A percentile compares a stretch with the other conserved stretches of the same genome.
phyloP scores from a whole-genome alignment of 148 eudicot genomes.

The Fagopyrum esculentum region DNA sequence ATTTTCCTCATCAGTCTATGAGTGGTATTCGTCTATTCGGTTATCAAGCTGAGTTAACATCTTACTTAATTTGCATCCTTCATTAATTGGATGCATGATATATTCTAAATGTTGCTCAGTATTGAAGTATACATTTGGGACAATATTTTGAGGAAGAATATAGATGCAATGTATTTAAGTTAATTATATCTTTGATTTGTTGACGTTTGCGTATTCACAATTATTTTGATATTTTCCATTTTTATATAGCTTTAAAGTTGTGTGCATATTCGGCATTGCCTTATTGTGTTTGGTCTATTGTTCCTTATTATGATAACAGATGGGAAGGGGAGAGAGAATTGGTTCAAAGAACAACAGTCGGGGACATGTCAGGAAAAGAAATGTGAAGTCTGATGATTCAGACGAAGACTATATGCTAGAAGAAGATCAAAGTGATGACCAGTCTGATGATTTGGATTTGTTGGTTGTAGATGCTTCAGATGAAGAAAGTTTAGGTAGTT shows the following conservation, averaged over 20 bases:
- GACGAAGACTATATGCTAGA: conserved; percentile 85
- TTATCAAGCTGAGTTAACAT: not conserved
- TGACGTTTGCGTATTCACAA: not conserved
- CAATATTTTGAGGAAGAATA: not conserved
- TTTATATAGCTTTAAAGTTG: not conserved
- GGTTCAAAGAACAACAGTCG: conserved; percentile 29
- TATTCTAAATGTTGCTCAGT: not conserved
- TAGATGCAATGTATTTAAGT: not conserved
- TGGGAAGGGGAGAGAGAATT: conserved; percentile 55
- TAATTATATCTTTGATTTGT: not conserved
- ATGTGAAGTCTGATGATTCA: conserved; percentile 64
- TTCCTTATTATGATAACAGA: conserved; percentile 25
- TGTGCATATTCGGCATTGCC: not conserved
- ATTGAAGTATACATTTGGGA: not conserved
- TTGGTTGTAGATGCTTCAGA: conserved; percentile 69
- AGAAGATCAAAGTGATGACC: conserved; percentile 54
- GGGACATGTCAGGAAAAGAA: conserved; percentile 26
- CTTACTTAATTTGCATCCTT: not conserved
- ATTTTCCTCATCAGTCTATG: not conserved
- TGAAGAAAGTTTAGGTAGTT: conserved; percentile 42
- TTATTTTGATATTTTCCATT: not conserved
- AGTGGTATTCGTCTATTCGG: not conserved
- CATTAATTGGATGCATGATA: not conserved
- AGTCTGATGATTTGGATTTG: conserved; percentile 67
- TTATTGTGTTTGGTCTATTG: not conserved